Base-by-base conservation (phyloP, 768 basidiomycete species). In the Naganishia kalamii region DNA sequence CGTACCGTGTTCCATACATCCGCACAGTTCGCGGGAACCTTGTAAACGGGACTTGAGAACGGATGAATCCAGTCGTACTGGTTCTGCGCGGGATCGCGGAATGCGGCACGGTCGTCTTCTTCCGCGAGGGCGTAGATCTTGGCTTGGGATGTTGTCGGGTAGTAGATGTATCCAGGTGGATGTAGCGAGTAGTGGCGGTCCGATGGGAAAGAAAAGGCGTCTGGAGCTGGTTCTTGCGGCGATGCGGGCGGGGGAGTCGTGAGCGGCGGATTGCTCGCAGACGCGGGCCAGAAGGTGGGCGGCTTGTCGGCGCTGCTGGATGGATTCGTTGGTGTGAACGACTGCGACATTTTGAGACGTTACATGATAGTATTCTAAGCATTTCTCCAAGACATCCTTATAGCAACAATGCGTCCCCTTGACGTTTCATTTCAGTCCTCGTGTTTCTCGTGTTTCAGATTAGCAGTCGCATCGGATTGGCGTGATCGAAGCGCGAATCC, bases 1-100 rank as follows among this genome's bases (percentile, higher is more conserved):
- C 32, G 17, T 7, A 57, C 54, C 4, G 35, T 25, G 23, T 57
- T 57, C 54, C 54, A 57, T 11, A 57, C 54, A 25, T 57, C 54
- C 2, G 54, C 54, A 40, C 35, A 57, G 2, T 23, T 25, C 12
- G 37, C 54, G 8, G 54, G 54, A 25, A 57, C 32, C 37, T 35
- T 37, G 37, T 57, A 41, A 10, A 57, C 54, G 2, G 54, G 54
- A 15, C 12, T 40, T 3, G 54, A 35, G 21, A 57, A 57, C 3
- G 35, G 33, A 4, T 33, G 32, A 3, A 52, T 4, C 27, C 35
- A 35, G 11, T 41, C n/a, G 21, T 41, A 23, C 1, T 57, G 54
- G 13, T 57, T 21, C 23, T 33, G 19, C 35, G 13, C 11, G 35
- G 33, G 35, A 17, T 57, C n/a, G 6, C 8, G 11, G 32, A 17